These are phyloP conservation scores for Daedalea quercina DNA, from an alignment of 768 basidiomycete species.

Conservation along the genomic window DNA sequence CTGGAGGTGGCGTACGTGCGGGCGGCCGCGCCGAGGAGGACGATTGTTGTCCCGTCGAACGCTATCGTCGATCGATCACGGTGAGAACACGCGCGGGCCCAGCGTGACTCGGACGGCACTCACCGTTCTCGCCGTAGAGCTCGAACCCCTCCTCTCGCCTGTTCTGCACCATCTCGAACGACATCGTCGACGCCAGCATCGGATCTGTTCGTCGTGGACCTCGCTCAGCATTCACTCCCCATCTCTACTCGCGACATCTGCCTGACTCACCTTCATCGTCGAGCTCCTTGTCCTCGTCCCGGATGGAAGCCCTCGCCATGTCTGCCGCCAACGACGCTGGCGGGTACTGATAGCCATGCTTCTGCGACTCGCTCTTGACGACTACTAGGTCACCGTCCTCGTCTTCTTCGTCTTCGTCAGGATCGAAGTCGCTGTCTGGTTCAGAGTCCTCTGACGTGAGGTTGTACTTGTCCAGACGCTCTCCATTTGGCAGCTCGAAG, in stretches of 20 bases:
- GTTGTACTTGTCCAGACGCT: background rate
- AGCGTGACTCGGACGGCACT: background rate
- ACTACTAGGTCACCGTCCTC: conserved; percentile 8
- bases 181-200: background rate
- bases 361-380: background rate
- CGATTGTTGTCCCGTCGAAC: conserved; percentile 4
- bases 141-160: background rate
- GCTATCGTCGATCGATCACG: background rate
- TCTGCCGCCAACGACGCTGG: background rate
- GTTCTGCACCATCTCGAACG: background rate
- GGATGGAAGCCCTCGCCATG: background rate
- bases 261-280: background rate
- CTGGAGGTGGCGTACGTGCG: conserved; percentile 3
- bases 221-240: background rate
- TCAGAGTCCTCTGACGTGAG: conserved; percentile 4
- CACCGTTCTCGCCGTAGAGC: background rate
- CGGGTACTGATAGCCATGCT: background rate
- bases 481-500: background rate
- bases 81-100: background rate
- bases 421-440: conserved; percentile 11
- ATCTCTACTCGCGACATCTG: background rate
- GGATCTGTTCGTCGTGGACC: background rate
- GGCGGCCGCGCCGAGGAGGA: conserved; percentile 6
- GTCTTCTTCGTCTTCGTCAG: conserved; percentile 4
- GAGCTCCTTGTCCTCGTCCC: background rate